Percentiles rank a stretch among this genome's conserved stretches.
Evolutionary conservation across 2,329 filamentous ascomycete species (phyloP).

Genomic region (Trichoderma sp.): DNA sequence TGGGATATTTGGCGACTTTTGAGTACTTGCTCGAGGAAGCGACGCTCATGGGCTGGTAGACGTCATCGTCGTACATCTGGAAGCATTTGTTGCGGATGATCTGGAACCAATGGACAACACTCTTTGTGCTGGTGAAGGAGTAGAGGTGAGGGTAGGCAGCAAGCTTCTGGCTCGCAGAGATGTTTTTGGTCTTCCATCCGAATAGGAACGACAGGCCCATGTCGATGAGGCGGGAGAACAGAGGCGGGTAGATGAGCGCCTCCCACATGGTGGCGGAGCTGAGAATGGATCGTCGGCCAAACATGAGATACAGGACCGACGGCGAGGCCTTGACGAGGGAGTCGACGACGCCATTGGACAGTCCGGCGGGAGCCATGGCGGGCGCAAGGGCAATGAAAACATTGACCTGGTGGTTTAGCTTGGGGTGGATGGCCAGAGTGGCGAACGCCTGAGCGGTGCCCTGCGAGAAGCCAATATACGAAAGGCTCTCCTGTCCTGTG

Average conservation of each 20-base stretch:
- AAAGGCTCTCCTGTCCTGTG: conserved; percentile 79
- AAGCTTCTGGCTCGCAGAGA: conserved; percentile 82
- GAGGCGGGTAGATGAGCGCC: conserved; percentile 88
- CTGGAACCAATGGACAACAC: conserved; percentile 98
- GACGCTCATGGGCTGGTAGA: conserved; percentile 73
- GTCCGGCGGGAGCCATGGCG: conserved; percentile 91
- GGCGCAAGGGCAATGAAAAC: conserved; percentile 95
- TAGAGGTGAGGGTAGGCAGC: conserved; percentile 95
- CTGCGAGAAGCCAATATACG: conserved; percentile 96
- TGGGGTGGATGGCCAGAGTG: conserved; percentile 86
- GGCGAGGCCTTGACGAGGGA: conserved; percentile 92
- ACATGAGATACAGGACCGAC: conserved; percentile 87
- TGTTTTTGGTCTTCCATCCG: conserved; percentile 84
- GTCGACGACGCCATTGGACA: conserved; percentile 88
- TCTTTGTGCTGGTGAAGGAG: conserved; percentile 95
- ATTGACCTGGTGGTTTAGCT: conserved; percentile 88
- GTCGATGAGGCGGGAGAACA: conserved; percentile 89
- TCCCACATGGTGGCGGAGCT: conserved; percentile 97
- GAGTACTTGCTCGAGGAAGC: conserved; percentile 79
- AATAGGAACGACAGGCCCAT: conserved; percentile 80
- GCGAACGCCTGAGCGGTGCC: conserved; percentile 97
- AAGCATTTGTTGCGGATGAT: conserved; percentile 96
- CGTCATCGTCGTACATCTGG: conserved; percentile 98
- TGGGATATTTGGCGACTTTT: conserved; percentile 95
- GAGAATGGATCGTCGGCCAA: conserved; percentile 87